Percentiles rank a stretch among this genome's conserved stretches.
phyloP scores from a whole-genome alignment of 768 basidiomycete species.

The Mycena capillaripes region DNA sequence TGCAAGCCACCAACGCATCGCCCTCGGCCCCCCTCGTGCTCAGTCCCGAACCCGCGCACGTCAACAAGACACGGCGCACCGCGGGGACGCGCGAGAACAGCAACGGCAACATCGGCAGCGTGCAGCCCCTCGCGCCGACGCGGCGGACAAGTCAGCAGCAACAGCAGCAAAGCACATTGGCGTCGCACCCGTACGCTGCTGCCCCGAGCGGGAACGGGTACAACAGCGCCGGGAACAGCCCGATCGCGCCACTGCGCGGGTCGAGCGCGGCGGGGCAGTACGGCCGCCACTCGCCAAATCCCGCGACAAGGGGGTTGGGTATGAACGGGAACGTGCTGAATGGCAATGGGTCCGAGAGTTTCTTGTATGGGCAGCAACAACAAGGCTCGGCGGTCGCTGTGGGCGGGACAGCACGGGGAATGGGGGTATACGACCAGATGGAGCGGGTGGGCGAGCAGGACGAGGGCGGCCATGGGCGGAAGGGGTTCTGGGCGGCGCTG shows the following conservation, averaged over 20 bases:
- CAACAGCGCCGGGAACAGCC: constrained; percentile 49
- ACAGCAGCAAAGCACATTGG: constrained; percentile 49
- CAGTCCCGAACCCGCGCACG: constrained; percentile 75
- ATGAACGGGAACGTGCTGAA: constrained; percentile 58
- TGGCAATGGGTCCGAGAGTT: constrained; percentile 75
- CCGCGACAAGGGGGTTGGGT: constrained; percentile 46
- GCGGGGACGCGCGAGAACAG: constrained; percentile 67
- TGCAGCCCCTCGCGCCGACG: constrained; percentile 75
- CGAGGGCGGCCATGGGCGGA: constrained; percentile 70
- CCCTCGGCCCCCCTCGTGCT: constrained; percentile 73
- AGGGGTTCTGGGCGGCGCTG: constrained; percentile 73
- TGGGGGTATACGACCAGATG: constrained; percentile 81
- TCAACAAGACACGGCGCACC: constrained; percentile 69
- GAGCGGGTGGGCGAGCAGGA: constrained; percentile 70
- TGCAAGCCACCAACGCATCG: constrained; percentile 67
- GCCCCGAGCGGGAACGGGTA: constrained; percentile 71
- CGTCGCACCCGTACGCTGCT: constrained; percentile 81
- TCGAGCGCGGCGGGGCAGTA: constrained; percentile 47
- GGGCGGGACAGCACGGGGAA: constrained; percentile 57
- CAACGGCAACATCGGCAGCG: constrained; percentile 73
- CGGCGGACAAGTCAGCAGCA: constrained; percentile 79
- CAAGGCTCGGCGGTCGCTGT: constrained; percentile 57
- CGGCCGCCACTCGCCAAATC: constrained; percentile 69
- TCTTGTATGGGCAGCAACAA: constrained; percentile 72
- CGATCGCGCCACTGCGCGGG: constrained; percentile 33